A percentile compares a stretch with the other conserved stretches of the same genome.
These are phyloP conservation scores for Pistacia atlantica DNA, from an alignment of 345 rosid species.

Conservation along the genomic window DNA sequence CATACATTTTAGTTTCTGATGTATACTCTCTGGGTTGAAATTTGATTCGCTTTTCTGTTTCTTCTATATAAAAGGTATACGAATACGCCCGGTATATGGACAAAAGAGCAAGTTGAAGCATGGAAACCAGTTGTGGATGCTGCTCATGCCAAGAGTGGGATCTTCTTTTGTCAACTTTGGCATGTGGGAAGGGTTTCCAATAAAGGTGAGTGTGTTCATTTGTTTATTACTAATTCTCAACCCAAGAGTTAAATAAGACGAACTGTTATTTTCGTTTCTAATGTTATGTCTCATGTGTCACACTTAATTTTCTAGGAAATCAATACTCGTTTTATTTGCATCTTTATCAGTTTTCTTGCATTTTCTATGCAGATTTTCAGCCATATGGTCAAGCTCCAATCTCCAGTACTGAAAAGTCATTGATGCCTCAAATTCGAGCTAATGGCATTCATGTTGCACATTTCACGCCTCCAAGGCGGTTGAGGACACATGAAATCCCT, in stretches of 20 bases:
- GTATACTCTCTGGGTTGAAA: background rate
- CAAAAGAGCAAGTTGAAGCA: constrained; percentile 79
- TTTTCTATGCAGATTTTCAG: constrained; percentile 31
- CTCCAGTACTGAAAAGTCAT: constrained; percentile 58
- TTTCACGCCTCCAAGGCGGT: constrained; percentile 58
- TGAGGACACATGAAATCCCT: constrained; percentile 66
- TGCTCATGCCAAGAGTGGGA: constrained; percentile 74
- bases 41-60: too few species aligned
- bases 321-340: too few species aligned
- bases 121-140: constrained; percentile 89
- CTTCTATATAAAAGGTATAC: constrained; percentile 34
- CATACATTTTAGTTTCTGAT: too few species aligned
- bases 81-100: constrained; percentile 75
- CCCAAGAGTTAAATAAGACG: too few species aligned
- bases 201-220: too few species aligned
- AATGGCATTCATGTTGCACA: constrained; percentile 42
- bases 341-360: background rate
- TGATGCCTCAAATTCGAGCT: constrained; percentile 43
- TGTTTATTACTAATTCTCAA: too few species aligned
- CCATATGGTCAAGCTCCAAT: constrained; percentile 35
- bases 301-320: too few species aligned
- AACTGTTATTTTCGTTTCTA: background rate
- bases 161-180: constrained; percentile 75
- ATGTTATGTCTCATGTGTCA: constrained; percentile 2
- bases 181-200: constrained; percentile 31